A percentile compares a stretch with the other conserved stretches of the same genome.
Conservation (phyloP, 148 eudicot genomes). For the Vaccinium corymbosum region DNA sequence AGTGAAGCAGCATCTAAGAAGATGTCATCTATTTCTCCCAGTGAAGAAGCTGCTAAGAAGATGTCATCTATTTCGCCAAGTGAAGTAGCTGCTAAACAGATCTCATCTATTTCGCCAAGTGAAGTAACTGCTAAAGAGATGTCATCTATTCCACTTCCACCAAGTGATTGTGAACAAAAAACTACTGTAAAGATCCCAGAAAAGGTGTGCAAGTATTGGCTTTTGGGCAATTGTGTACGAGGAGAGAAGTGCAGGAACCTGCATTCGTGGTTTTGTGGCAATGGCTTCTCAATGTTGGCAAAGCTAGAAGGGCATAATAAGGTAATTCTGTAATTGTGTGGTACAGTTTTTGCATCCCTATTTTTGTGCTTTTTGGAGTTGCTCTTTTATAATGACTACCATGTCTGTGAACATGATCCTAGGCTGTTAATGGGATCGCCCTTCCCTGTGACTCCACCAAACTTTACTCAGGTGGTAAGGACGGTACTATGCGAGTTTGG, state of each 20-base stretch:
- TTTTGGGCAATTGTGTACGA: slow-evolving; percentile 35
- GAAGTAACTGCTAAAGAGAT: background rate
- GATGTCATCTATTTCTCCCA: background rate
- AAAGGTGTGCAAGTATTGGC: slow-evolving; percentile 42
- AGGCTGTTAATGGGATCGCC: slow-evolving; percentile 36
- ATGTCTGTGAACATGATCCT: background rate
- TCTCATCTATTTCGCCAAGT: background rate
- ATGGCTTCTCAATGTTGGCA: slow-evolving; percentile 33
- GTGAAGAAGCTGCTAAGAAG: background rate
- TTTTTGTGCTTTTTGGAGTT: background rate
- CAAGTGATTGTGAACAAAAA: slow-evolving; percentile 1
- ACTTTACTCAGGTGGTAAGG: slow-evolving; percentile 32
- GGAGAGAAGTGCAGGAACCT: slow-evolving; percentile 33
- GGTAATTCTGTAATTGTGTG: slow-evolving; percentile 39
- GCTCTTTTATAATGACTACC: background rate
- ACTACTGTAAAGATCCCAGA: slow-evolving; percentile 13
- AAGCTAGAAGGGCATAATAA: slow-evolving; percentile 53
- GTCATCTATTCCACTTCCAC: background rate
- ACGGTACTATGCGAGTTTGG: slow-evolving; percentile 34
- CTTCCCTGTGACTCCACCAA: slow-evolving; percentile 29
- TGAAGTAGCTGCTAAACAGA: background rate
- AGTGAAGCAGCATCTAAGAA: background rate
- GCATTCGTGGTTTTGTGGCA: slow-evolving; percentile 39
- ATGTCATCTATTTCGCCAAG: background rate
- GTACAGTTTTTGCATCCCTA: background rate